Evolutionary conservation across 2,329 filamentous ascomycete genomes (phyloP).

Genomic region (Colletotrichum tabaci): DNA sequence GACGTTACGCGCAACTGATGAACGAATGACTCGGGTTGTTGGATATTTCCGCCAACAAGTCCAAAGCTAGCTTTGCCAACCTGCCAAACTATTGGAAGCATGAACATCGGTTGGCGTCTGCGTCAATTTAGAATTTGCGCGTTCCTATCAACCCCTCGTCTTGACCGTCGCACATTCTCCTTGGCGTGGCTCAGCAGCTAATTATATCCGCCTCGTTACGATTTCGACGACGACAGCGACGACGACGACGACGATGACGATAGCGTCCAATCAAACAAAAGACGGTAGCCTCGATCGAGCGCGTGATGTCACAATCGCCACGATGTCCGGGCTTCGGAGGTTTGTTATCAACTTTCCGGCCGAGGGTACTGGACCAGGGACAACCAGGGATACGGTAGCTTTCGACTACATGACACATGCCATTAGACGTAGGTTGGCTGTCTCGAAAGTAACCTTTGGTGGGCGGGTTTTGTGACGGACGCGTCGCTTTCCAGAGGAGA

Average conservation of each 20-base stretch:
- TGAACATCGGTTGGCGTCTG: slow-evolving; percentile 18
- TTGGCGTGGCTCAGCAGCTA: slow-evolving; percentile 16
- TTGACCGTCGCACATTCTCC: slow-evolving; percentile 25
- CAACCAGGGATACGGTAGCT: slow-evolving; percentile 10
- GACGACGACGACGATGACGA: slow-evolving; percentile 25
- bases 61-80: slow-evolving; percentile 12
- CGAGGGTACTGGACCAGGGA: slow-evolving; percentile 14
- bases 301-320: slow-evolving; percentile 14
- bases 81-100: slow-evolving; percentile 15
- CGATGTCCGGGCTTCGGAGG: slow-evolving; percentile 6
- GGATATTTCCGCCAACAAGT: slow-evolving; percentile 11
- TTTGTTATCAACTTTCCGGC: not conserved
- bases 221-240: slow-evolving; percentile 19
- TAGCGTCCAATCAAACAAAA: not conserved
- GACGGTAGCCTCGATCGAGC: not conserved
- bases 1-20: not conserved
- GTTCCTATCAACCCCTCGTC: slow-evolving; percentile 25
- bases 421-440: slow-evolving; percentile 23
- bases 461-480: not conserved
- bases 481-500: not conserved
- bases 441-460: slow-evolving; percentile 20
- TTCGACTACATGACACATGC: slow-evolving; percentile 20
- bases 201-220: slow-evolving; percentile 11
- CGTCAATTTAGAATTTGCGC: slow-evolving; percentile 10
- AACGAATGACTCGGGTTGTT: slow-evolving; percentile 5